Evolutionary conservation across 73 alveolate species (phyloP).

Genomic region (Paramecium tetraurelia): DNA sequence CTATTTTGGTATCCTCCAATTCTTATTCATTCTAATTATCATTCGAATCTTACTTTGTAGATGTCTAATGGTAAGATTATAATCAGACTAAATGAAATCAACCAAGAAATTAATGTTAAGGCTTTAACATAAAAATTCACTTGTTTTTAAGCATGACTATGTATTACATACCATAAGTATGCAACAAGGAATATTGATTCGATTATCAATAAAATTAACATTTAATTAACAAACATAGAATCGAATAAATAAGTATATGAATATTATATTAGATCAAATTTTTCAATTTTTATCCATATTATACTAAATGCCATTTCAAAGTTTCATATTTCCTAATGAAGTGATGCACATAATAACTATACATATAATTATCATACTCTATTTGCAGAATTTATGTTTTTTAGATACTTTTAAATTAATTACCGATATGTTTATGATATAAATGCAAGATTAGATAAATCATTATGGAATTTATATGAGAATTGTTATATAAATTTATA

Average conservation of each 20-base stretch:
- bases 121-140: constrained; percentile 5
- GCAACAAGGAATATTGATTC: constrained; percentile 41
- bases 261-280: neutral
- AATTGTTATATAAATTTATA: no score
- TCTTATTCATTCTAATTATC: neutral
- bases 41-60: neutral
- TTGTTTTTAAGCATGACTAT: neutral
- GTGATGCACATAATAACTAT: no score
- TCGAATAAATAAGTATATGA: neutral
- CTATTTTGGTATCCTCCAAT: neutral
- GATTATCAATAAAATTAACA: constrained; percentile 12
- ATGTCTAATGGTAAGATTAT: constrained; percentile 25
- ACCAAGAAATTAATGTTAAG: constrained; percentile 23
- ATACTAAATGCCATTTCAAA: neutral
- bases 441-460: no score
- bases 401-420: no score
- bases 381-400: no score
- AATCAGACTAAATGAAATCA: constrained; percentile 12
- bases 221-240: neutral
- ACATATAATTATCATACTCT: no score
- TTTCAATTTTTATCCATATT: neutral
- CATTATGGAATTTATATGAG: no score
- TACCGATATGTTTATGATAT: no score
- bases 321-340: neutral
- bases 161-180: constrained; percentile 24